Base-by-base conservation (phyloP, 2,329 filamentous ascomycete genomes). In the Mycosphaerella sp. region DNA sequence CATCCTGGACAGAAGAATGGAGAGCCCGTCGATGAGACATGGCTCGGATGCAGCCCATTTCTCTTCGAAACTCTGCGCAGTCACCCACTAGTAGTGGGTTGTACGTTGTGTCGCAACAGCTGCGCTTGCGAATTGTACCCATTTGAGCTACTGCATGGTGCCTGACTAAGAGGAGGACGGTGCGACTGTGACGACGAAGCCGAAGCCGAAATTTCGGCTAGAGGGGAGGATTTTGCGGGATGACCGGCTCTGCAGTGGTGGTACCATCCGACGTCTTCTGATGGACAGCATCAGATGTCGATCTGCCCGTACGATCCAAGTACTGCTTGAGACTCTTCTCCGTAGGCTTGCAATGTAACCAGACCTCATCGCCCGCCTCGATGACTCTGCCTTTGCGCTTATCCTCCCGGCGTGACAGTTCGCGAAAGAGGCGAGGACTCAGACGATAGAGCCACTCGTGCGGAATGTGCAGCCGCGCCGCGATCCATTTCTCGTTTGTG, bases 401-500 rank as follows among this genome's bases (percentile, higher is more conserved):
- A 34, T 71, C 58, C 48, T 64, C 61, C 45, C 62, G 60, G 45
- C 68, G 63, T 44, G 72, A 72, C 9, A 68, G 55, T 54, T 72
- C 70, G 53, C 74, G 69, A 49, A 71, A 72, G 51, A 78, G 58
- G 64, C 71, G 74, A 2, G 74, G 72, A 44, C 69, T 73, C 14
- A 80, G 48, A 14, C 82, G 70, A 42, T 76, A 74, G 29, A 74
- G 69, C 58, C 81, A 76, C 60, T 86, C 80, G 62, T 85, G 76
- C 23, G 76, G 74, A 40, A 86, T 80, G 61, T 75, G 77, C 47
- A 85, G 70, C 43, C 78, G 71, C 43, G 78, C 73, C 0, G 79
- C 83, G 36, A 80, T 79, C 72, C 75, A 84, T 63, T 81, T 81
- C 17, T 81, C 73, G 7, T 64, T 54, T 23, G 78, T 70, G 0